phyloP scores from a whole-genome alignment of 306 rosid species.

The Dalbergia cultrata region DNA sequence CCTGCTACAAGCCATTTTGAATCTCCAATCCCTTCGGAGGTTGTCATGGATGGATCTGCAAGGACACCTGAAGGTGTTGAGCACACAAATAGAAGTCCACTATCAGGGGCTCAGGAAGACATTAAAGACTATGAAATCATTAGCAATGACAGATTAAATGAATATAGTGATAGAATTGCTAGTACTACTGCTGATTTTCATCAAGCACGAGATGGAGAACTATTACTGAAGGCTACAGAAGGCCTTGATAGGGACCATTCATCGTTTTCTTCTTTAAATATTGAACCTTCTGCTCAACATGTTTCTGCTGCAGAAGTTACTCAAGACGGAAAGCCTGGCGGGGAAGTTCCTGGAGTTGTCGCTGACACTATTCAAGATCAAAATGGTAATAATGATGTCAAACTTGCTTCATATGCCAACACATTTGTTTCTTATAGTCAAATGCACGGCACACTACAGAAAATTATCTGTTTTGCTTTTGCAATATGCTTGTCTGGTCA shows the following conservation, averaged over 20 bases:
- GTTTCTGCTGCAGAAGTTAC: conserved; percentile 44
- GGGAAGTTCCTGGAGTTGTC: conserved; percentile 46
- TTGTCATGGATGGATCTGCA: too few species aligned
- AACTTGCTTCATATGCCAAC: conserved; percentile 49
- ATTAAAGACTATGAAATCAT: conserved; percentile 42
- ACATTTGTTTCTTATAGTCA: background rate
- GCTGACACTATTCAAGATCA: conserved; percentile 50
- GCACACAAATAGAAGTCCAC: conserved; percentile 7
- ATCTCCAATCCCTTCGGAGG: conserved; percentile 47
- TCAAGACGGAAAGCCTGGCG: conserved; percentile 41
- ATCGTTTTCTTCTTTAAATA: conserved; percentile 31
- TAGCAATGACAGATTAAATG: conserved; percentile 26
- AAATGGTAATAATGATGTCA: conserved; percentile 35
- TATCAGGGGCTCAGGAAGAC: conserved; percentile 36
- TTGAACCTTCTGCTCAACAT: conserved; percentile 44
- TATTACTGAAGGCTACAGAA: conserved; percentile 39
- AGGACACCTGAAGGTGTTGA: background rate
- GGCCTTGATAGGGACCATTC: conserved; percentile 39
- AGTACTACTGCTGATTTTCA: conserved; percentile 38
- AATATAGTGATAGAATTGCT: conserved; percentile 25
- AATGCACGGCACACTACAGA: background rate
- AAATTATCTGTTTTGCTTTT: conserved; percentile 9
- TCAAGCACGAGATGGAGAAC: conserved; percentile 37
- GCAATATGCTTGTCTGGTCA: background rate
- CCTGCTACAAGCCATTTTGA: conserved; percentile 29